phyloP scores from a whole-genome alignment of 768 basidiomycete species.

The Leccinum rimulosum region DNA sequence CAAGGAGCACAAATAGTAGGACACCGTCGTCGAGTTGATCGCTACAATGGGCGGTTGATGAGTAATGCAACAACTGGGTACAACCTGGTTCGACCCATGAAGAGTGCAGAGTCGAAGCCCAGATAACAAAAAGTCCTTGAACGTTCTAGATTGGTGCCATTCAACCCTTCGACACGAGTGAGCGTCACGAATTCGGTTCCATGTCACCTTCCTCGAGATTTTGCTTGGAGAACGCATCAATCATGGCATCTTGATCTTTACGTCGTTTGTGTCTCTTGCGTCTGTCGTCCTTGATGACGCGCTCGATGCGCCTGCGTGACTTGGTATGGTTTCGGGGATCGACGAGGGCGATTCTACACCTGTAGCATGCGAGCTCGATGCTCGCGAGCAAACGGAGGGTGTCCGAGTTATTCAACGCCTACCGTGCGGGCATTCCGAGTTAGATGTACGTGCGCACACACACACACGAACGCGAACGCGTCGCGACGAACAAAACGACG shows the following conservation, averaged over 20 bases:
- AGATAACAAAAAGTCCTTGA: conserved; percentile 13
- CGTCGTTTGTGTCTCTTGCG: conserved; percentile 76
- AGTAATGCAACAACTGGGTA: conserved; percentile 24
- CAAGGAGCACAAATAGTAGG: conserved; percentile 6
- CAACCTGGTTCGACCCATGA: conserved; percentile 7
- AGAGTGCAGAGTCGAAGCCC: conserved; percentile 3
- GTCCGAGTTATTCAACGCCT: conserved; percentile 83
- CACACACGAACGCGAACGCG: background rate
- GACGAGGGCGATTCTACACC: conserved; percentile 62
- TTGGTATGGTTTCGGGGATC: conserved; percentile 69
- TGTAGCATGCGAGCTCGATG: conserved; percentile 83
- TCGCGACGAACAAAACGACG: conserved; percentile 20
- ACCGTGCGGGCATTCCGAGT: conserved; percentile 7
- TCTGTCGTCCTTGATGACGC: conserved; percentile 83
- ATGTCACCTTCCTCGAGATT: conserved; percentile 34
- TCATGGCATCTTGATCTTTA: conserved; percentile 80
- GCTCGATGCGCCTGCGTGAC: conserved; percentile 67
- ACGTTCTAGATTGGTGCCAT: conserved; percentile 9
- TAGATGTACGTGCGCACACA: conserved; percentile 5
- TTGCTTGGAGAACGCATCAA: conserved; percentile 71
- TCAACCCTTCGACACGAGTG: conserved; percentile 2
- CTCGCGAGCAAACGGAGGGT: conserved; percentile 78
- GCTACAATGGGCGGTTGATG: conserved; percentile 20
- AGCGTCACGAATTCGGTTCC: conserved; percentile 26
- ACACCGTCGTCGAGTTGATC: conserved; percentile 9